Evolutionary conservation across 148 eudicot genomes (phyloP).

Genomic region (Gaultheria prostrata): DNA sequence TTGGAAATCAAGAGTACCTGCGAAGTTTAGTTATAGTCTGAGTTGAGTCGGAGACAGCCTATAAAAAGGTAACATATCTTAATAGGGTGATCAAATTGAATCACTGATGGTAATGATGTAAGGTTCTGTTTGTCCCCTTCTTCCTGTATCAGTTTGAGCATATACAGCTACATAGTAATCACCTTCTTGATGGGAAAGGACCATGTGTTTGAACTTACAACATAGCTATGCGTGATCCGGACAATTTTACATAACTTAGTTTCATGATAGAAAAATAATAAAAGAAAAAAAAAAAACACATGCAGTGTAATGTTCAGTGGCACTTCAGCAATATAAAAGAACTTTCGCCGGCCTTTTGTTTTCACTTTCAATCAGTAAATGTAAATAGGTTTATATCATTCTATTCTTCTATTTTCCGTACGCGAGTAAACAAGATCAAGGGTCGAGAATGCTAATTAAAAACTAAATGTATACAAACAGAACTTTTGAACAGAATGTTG

Average conservation of each 20-base stretch:
- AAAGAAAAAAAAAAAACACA: background rate
- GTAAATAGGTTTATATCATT: background rate
- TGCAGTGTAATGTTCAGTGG: background rate
- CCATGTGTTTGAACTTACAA: background rate
- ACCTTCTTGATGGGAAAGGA: background rate
- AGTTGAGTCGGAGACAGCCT: background rate
- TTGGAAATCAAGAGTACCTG: background rate
- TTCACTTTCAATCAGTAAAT: background rate
- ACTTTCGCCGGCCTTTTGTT: background rate
- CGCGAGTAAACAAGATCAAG: background rate
- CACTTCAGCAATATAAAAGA: background rate
- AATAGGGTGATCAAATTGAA: background rate
- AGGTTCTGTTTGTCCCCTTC: constrained; percentile 29
- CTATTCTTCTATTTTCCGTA: background rate
- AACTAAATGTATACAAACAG: background rate
- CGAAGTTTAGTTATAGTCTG: background rate
- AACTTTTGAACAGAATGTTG: background rate
- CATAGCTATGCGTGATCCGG: background rate
- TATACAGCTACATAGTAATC: constrained; percentile 7
- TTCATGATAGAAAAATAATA: background rate
- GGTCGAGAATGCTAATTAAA: background rate
- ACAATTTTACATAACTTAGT: background rate
- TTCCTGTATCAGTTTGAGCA: constrained; percentile 10
- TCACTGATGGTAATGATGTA: constrained; percentile 27
- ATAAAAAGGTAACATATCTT: background rate